Conservation (phyloP, 2,329 filamentous ascomycete species). For the Aaosphaeria arxii region DNA sequence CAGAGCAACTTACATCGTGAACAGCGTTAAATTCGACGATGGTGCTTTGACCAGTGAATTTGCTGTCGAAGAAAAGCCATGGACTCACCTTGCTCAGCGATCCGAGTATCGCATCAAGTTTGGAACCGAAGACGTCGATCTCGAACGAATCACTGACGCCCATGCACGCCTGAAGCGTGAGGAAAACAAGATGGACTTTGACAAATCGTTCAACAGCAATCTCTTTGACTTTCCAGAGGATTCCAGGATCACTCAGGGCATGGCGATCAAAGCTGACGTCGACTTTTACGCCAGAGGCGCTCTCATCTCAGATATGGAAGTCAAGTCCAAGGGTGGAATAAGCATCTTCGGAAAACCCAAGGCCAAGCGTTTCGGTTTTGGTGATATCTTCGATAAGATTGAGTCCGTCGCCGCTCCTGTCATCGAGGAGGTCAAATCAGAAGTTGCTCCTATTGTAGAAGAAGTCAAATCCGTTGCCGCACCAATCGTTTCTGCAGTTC, state of each 20-base stretch:
- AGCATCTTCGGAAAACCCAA: slow-evolving; percentile 5
- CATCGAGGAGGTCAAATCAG: too few relatives aligned
- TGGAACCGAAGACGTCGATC: neutral
- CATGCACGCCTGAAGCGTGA: slow-evolving; percentile 15
- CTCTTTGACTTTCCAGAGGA: slow-evolving; percentile 18
- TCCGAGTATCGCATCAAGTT: neutral
- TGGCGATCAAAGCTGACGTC: slow-evolving; percentile 14
- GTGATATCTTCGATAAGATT: too few relatives aligned
- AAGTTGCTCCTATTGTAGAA: too few relatives aligned
- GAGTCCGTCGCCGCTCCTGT: too few relatives aligned
- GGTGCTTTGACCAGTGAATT: neutral
- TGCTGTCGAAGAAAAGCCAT: neutral
- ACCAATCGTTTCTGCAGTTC: too few relatives aligned
- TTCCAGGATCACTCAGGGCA: slow-evolving; percentile 12
- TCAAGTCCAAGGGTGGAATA: slow-evolving; percentile 4
- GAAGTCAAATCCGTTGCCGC: too few relatives aligned
- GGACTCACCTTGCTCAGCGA: neutral
- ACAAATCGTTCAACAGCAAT: slow-evolving; percentile 8
- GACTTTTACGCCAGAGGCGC: slow-evolving; percentile 14
- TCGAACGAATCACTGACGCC: slow-evolving; percentile 12
- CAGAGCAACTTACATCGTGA: slow-evolving; percentile 20
- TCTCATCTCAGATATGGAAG: slow-evolving; percentile 18
- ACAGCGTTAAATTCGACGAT: slow-evolving; percentile 6
- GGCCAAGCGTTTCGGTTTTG: neutral
- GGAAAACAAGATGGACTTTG: slow-evolving; percentile 13